These are phyloP conservation scores for Phytophthora tentaculata DNA, from an alignment of 352 stramenopile genomes.

Conservation along the genomic window DNA sequence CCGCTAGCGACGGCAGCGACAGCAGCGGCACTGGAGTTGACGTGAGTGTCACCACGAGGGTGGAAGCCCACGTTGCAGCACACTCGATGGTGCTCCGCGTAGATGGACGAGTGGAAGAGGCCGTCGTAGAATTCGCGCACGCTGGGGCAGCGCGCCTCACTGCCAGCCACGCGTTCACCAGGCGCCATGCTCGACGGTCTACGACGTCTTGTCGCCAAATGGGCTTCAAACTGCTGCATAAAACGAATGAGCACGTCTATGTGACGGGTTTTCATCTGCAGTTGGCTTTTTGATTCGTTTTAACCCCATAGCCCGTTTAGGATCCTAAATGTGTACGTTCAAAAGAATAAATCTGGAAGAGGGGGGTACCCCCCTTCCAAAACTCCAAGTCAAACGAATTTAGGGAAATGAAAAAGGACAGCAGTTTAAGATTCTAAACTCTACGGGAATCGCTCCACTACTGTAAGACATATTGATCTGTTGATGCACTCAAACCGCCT, in stretches of 20 bases:
- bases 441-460: too few species aligned
- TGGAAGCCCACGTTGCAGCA: constrained; percentile 78
- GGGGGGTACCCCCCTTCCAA: too few species aligned
- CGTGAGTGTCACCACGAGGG: constrained; percentile 24
- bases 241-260: constrained; percentile 17
- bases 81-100: constrained; percentile 64
- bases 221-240: constrained; percentile 26
- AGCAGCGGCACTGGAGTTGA: constrained; percentile 31
- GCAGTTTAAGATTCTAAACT: too few species aligned
- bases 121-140: constrained; percentile 81
- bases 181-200: constrained; percentile 10
- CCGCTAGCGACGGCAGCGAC: constrained; percentile 17
- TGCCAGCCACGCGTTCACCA: constrained; percentile 2
- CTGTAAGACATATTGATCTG: too few species aligned
- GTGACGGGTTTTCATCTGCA: too few species aligned
- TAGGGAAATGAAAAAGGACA: too few species aligned
- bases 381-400: too few species aligned
- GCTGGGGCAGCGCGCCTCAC: constrained; percentile 30
- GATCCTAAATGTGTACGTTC: too few species aligned
- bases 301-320: too few species aligned
- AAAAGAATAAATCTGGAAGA: too few species aligned
- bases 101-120: constrained; percentile 76
- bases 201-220: constrained; percentile 20
- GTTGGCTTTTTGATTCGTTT: too few species aligned
- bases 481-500: too few species aligned